Conservation (phyloP, 1,284 basidiomycete genomes). For the Ganoderma leucocontextum region DNA sequence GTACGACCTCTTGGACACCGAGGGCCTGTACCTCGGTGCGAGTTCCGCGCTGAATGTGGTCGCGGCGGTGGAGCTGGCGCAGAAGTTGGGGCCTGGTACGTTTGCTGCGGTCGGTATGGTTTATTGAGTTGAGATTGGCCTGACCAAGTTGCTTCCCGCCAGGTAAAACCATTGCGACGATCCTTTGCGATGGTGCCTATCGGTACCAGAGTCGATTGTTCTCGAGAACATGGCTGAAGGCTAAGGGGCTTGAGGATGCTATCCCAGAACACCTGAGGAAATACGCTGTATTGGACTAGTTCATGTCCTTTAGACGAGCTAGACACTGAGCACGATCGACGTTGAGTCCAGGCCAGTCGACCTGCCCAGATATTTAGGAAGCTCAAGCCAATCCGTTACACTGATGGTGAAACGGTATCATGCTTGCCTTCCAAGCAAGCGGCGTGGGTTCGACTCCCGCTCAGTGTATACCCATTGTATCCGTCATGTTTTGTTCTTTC, state of each 20-base stretch:
- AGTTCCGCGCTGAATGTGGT: slow-evolving; percentile 96
- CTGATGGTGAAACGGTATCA: slow-evolving; percentile 39
- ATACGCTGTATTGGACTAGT: slow-evolving; percentile 86
- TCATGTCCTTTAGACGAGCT: background rate
- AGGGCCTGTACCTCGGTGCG: slow-evolving; percentile 97
- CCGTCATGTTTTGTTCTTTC: background rate
- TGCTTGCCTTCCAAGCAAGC: slow-evolving; percentile 39
- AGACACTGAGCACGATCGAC: no score
- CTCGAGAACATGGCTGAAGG: slow-evolving; percentile 93
- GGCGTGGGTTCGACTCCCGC: slow-evolving; percentile 37
- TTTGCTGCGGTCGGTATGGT: background rate
- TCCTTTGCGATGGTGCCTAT: slow-evolving; percentile 95
- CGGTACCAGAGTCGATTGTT: slow-evolving; percentile 96
- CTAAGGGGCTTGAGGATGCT: slow-evolving; percentile 81
- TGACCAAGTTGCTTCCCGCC: slow-evolving; percentile 11
- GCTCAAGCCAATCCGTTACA: slow-evolving; percentile 17
- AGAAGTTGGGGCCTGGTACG: slow-evolving; percentile 83
- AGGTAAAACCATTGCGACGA: slow-evolving; percentile 91
- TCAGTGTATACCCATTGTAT: slow-evolving; percentile 26
- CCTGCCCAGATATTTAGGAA: background rate
- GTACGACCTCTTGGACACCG: slow-evolving; percentile 91
- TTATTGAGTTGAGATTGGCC: slow-evolving; percentile 1
- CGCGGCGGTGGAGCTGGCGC: slow-evolving; percentile 89
- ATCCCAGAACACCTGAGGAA: slow-evolving; percentile 90
- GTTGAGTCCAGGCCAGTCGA: background rate